These are phyloP conservation scores for Colletotrichum agaves DNA, from an alignment of 2,329 filamentous ascomycete species.

Conservation along the genomic window DNA sequence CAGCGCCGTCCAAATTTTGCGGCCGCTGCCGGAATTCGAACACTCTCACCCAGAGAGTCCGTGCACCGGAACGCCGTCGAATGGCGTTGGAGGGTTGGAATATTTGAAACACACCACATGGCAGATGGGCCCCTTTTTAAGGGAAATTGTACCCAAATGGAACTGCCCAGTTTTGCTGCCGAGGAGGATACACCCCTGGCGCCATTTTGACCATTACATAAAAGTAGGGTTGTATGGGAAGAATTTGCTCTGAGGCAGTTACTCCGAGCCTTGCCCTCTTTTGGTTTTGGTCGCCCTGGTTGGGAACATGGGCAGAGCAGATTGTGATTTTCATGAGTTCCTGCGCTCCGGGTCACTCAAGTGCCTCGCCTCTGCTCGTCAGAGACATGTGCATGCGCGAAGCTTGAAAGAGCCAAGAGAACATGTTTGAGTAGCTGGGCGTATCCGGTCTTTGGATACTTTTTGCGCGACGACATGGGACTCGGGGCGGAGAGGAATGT, in stretches of 20 bases:
- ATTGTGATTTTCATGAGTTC: conserved; percentile 26
- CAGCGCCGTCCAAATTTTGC: conserved; percentile 8
- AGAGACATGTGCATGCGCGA: conserved; percentile 17
- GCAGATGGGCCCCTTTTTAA: conserved; percentile 26
- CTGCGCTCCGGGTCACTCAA: conserved; percentile 15
- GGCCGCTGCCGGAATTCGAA: conserved; percentile 21
- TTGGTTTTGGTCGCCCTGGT: not conserved
- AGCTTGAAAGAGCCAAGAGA: not conserved
- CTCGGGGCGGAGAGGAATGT: conserved; percentile 1
- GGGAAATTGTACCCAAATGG: conserved; percentile 31
- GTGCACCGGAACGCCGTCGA: conserved; percentile 22
- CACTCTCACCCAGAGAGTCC: conserved; percentile 7
- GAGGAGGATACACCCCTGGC: conserved; percentile 21
- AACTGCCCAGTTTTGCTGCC: conserved; percentile 28
- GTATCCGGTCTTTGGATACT: conserved; percentile 10
- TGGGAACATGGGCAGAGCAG: conserved; percentile 17
- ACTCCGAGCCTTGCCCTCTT: conserved; percentile 8
- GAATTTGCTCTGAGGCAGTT: conserved; percentile 11
- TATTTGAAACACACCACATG: conserved; percentile 38
- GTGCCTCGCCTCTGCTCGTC: conserved; percentile 5
- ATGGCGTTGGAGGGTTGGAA: conserved; percentile 27
- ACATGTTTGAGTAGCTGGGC: conserved; percentile 1
- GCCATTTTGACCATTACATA: not conserved
- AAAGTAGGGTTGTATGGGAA: not conserved
- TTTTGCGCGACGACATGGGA: conserved; percentile 15